Evolutionary conservation across 1,284 basidiomycete genomes (phyloP).

Genomic region (Flammula alnicola): DNA sequence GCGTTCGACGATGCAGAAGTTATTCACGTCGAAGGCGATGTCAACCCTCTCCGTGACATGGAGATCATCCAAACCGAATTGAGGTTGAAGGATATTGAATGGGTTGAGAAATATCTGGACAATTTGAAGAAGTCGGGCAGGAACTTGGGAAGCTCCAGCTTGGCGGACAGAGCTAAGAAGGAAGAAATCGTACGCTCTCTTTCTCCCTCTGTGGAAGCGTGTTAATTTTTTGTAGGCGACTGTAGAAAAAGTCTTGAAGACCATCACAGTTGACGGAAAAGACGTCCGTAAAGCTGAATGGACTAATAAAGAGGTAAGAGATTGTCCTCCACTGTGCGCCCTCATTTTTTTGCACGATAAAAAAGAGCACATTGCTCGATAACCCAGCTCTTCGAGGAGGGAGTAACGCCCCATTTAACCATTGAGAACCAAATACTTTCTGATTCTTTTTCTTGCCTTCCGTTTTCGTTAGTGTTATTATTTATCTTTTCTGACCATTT

Average conservation of each 20-base stretch:
- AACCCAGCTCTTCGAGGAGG: slow-evolving; percentile 66
- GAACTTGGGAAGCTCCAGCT: slow-evolving; percentile 74
- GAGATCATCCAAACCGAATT: slow-evolving; percentile 95
- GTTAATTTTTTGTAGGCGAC: slow-evolving; percentile 59
- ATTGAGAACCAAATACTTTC: slow-evolving; percentile 64
- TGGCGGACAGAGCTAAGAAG: slow-evolving; percentile 96
- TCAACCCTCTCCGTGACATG: slow-evolving; percentile 97
- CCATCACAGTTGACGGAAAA: slow-evolving; percentile 82
- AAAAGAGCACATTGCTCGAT: slow-evolving; percentile 69
- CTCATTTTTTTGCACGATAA: slow-evolving; percentile 48
- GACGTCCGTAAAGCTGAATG: slow-evolving; percentile 96
- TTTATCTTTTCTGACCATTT: too few species aligned
- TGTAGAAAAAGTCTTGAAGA: slow-evolving; percentile 85
- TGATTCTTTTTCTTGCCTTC: slow-evolving; percentile 29
- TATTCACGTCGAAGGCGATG: slow-evolving; percentile 98
- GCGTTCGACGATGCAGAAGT: slow-evolving; percentile 99
- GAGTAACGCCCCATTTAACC: slow-evolving; percentile 74
- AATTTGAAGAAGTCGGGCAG: slow-evolving; percentile 74
- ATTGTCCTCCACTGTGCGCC: slow-evolving; percentile 40
- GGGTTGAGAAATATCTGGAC: slow-evolving; percentile 94
- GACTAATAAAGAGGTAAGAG: slow-evolving; percentile 95
- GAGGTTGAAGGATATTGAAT: slow-evolving; percentile 97
- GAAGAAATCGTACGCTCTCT: slow-evolving; percentile 83
- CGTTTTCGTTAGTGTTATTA: too few species aligned
- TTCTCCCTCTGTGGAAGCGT: slow-evolving; percentile 12